Evolutionary conservation across 1,284 basidiomycete genomes (phyloP).

Genomic region (Phaffia rhodozyma): DNA sequence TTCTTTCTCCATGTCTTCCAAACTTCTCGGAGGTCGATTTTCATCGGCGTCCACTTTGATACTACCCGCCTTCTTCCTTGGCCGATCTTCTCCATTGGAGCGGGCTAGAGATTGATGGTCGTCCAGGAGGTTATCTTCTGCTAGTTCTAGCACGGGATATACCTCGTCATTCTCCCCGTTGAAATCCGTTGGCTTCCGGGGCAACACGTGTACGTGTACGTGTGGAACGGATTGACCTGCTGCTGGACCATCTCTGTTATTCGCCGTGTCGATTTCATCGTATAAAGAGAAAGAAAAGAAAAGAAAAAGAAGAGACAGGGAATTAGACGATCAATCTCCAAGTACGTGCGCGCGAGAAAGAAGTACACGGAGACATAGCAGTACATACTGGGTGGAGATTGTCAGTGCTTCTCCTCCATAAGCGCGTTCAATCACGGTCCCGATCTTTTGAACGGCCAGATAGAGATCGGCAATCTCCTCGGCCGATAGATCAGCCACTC

Average conservation of each 20-base stretch:
- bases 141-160: conserved; percentile 60
- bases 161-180: conserved; percentile 54
- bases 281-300: too few species aligned
- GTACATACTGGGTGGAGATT: conserved; percentile 58
- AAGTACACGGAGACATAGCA: neutral
- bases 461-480: conserved; percentile 68
- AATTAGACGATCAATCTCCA: neutral
- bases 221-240: conserved; percentile 80
- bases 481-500: conserved; percentile 57
- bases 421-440: conserved; percentile 33
- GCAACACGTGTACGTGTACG: conserved; percentile 80
- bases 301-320: neutral
- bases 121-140: conserved; percentile 42
- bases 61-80: conserved; percentile 33
- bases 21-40: conserved; percentile 49
- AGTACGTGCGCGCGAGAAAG: neutral
- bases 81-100: conserved; percentile 19
- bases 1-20: conserved; percentile 64
- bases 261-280: neutral
- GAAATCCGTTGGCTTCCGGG: conserved; percentile 52
- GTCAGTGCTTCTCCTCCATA: conserved; percentile 48
- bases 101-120: conserved; percentile 32
- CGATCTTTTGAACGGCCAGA: conserved; percentile 49
- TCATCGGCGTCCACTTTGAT: conserved; percentile 51
- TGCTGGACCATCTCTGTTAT: conserved; percentile 62